Evolutionary conservation across 1,284 basidiomycete genomes (phyloP).

Genomic region (Takashimella koratensis): DNA sequence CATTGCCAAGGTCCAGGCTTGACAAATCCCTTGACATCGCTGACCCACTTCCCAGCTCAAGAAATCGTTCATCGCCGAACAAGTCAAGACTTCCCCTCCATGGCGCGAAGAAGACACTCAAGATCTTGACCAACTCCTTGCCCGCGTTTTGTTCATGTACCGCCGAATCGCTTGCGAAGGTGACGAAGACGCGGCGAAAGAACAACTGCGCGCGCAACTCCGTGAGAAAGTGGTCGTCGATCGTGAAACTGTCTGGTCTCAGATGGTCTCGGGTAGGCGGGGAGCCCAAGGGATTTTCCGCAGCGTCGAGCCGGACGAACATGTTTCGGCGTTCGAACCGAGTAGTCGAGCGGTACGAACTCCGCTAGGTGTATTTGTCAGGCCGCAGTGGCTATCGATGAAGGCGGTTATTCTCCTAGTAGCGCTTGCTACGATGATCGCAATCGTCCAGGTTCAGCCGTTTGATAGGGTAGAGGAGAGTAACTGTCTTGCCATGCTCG

Average conservation of each 20-base stretch:
- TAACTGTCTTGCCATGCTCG: constrained; percentile 84
- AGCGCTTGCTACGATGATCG: constrained; percentile 59
- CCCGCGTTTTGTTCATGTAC: constrained; percentile 69
- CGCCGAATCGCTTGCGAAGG: constrained; percentile 79
- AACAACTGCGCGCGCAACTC: constrained; percentile 82
- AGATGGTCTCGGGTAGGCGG: constrained; percentile 72
- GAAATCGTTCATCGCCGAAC: constrained; percentile 71
- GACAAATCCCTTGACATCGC: constrained; percentile 28
- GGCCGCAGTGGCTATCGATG: constrained; percentile 56
- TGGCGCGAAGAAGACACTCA: constrained; percentile 66
- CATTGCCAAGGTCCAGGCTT: background rate
- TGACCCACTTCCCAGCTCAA: too few relatives aligned
- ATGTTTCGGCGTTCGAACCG: constrained; percentile 56
- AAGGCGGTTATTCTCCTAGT: constrained; percentile 61
- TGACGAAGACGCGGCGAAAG: constrained; percentile 66
- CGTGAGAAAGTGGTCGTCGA: constrained; percentile 66
- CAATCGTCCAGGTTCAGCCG: constrained; percentile 60
- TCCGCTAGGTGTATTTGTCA: constrained; percentile 58
- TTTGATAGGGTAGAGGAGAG: constrained; percentile 74
- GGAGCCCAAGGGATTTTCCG: constrained; percentile 65
- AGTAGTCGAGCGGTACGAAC: constrained; percentile 53
- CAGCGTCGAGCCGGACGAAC: constrained; percentile 54
- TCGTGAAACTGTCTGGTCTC: constrained; percentile 75
- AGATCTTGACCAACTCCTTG: constrained; percentile 61
- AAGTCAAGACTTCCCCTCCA: constrained; percentile 66